phyloP scores from a whole-genome alignment of 2,329 filamentous ascomycete species.

The Phaeophleospora eucalypticola region DNA sequence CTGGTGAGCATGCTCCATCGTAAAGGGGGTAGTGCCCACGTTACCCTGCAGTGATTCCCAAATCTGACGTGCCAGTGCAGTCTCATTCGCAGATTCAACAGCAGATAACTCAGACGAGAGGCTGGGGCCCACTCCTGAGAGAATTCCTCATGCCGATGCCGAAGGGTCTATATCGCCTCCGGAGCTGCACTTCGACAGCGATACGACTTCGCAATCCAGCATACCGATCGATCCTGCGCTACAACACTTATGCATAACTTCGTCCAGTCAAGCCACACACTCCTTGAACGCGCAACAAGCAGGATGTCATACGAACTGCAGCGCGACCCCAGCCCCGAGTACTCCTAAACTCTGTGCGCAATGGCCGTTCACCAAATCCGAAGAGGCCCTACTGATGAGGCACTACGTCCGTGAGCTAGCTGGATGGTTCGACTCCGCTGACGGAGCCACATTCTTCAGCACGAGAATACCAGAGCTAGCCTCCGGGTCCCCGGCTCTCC shows the following conservation, averaged over 20 bases:
- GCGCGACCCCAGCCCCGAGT: no score
- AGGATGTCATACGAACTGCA: no score
- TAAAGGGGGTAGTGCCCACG: no score
- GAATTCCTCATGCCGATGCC: no score
- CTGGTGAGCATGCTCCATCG: conserved; percentile 9
- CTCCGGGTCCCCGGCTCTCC: conserved; percentile 46
- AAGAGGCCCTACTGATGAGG: conserved; percentile 28
- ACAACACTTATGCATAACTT: no score
- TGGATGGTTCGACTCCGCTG: conserved; percentile 26
- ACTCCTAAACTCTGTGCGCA: no score
- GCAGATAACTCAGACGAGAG: no score
- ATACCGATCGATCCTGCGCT: neutral
- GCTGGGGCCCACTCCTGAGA: no score
- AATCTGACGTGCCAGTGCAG: neutral
- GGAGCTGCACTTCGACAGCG: neutral
- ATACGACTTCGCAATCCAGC: neutral
- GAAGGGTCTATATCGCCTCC: neutral
- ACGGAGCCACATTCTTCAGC: conserved; percentile 46
- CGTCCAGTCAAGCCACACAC: no score
- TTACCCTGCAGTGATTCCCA: no score
- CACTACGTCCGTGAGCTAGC: conserved; percentile 28
- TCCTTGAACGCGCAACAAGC: no score
- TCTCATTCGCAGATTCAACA: neutral
- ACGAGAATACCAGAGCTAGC: conserved; percentile 52
- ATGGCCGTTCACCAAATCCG: conserved; percentile 25